A percentile compares a stretch with the other conserved stretches of the same genome.
These are phyloP conservation scores for Xylaria bambusicola DNA, from an alignment of 495 filamentous ascomycete species.

Conservation along the genomic window DNA sequence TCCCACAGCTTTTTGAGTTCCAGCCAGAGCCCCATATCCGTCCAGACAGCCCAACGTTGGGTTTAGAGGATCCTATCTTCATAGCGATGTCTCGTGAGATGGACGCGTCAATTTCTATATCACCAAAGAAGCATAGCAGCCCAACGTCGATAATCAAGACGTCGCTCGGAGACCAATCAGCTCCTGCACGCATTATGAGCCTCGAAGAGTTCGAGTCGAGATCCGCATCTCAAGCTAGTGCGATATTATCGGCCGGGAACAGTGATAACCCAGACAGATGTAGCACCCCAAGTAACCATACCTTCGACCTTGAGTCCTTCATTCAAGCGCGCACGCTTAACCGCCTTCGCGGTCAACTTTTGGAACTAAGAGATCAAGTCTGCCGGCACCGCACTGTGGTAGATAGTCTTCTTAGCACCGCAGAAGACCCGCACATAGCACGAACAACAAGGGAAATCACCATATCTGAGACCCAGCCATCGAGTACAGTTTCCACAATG, in stretches of 20 bases:
- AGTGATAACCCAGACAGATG: constrained; percentile 15
- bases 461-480: background rate
- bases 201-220: background rate
- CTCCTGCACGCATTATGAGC: background rate
- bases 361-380: constrained; percentile 41
- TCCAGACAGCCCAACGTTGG: constrained; percentile 49
- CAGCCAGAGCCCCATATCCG: constrained; percentile 45
- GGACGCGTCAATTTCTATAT: constrained; percentile 17
- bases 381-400: constrained; percentile 41
- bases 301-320: constrained; percentile 34
- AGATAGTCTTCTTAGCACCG: constrained; percentile 34
- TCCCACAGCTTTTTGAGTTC: constrained; percentile 37
- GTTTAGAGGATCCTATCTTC: constrained; percentile 42
- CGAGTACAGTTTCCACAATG: background rate
- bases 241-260: background rate
- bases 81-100: background rate
- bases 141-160: constrained; percentile 13
- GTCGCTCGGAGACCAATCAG: background rate
- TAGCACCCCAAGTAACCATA: constrained; percentile 22
- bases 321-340: constrained; percentile 42
- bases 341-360: constrained; percentile 46
- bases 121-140: constrained; percentile 16
- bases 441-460: background rate
- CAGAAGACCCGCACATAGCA: constrained; percentile 19
- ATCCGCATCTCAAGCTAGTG: background rate